Base-by-base conservation (phyloP, 495 filamentous ascomycete species). In the Aspergillus sclerotiicarbonarius region DNA sequence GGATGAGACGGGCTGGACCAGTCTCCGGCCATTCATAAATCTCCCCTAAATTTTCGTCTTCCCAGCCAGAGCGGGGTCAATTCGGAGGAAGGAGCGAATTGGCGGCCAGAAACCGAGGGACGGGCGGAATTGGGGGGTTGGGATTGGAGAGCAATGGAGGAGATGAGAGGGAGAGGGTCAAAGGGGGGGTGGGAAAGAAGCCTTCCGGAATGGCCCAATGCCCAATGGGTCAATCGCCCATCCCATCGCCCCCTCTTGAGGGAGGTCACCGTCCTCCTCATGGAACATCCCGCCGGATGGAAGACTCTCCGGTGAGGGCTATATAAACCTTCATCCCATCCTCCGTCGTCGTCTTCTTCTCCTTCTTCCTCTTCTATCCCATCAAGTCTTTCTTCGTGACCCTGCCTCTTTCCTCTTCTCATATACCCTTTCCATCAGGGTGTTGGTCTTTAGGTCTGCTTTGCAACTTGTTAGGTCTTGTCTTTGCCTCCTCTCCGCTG, bases 301-400 rank as follows among this genome's bases (percentile, higher is more conserved):
- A 77, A 70, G 69, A 77, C 74, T 69, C 64, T 70, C 75, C 77
- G 78, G 54, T 41, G 69, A 84, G 68, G 82, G 72, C 70, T 89
- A 89, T 89, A 89, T 85, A 89, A 81, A 71, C 80, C 74, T 67
- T 62, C 63, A 73, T 67, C 61, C 79, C 66, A 70, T 79, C 76
- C 63, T 67, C 62, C 61, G 63, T 50, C 54, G 57, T 60, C 46
- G 31, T 66, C 44, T 58, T 72, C 20, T 61, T 64, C 69, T 80
- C 71, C 77, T 77, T 81, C 79, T 83, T 86, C 78, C 76, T 80
- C 83, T 80, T 67, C 69, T 66, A 77, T 76, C 69, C 62, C 64
- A 76, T 66, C 64, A 68, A 67, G 53, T 49, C 52, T 44, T 56
- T 25, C 54, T 43, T 43, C 12, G 37, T 41, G 37, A n/a, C 49